These are phyloP conservation scores for Diplodia mutila DNA, from an alignment of 2,329 filamentous ascomycete genomes.

Conservation along the genomic window DNA sequence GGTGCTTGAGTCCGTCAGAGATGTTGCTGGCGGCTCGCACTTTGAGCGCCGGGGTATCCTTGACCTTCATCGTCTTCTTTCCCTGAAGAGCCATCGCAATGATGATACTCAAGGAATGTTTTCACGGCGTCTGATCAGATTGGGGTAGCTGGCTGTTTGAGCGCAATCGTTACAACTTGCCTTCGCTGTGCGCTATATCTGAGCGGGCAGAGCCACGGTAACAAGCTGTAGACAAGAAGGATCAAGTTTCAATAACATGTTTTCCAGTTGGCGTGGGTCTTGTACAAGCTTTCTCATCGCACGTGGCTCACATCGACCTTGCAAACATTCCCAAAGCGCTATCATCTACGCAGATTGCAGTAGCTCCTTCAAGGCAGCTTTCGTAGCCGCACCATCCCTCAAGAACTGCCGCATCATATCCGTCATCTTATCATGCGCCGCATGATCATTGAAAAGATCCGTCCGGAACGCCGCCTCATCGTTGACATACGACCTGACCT, in stretches of 20 bases:
- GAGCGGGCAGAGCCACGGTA: neutral
- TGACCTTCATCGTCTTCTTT: neutral
- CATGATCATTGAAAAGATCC: constrained; percentile 17
- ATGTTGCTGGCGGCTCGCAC: neutral
- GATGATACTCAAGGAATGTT: neutral
- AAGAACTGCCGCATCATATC: constrained; percentile 17
- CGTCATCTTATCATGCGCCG: constrained; percentile 14
- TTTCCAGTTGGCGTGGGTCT: no score
- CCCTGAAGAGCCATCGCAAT: neutral
- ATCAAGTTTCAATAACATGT: no score
- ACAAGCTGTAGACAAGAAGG: no score
- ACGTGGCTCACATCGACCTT: no score
- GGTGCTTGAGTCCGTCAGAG: no score
- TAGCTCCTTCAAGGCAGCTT: neutral
- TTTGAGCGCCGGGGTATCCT: neutral
- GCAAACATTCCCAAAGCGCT: no score
- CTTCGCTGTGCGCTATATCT: no score
- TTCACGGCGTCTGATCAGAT: neutral
- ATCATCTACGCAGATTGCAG: neutral
- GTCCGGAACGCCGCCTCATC: constrained; percentile 10
- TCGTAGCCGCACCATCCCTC: constrained; percentile 3
- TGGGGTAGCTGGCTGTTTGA: neutral
- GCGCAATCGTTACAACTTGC: no score
- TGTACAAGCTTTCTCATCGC: no score
- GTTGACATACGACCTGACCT: neutral